Evolutionary conservation across 1,284 basidiomycete species (phyloP), one percentile per base, ranked within the genome.

Genomic region (Inonotus obliquus): DNA sequence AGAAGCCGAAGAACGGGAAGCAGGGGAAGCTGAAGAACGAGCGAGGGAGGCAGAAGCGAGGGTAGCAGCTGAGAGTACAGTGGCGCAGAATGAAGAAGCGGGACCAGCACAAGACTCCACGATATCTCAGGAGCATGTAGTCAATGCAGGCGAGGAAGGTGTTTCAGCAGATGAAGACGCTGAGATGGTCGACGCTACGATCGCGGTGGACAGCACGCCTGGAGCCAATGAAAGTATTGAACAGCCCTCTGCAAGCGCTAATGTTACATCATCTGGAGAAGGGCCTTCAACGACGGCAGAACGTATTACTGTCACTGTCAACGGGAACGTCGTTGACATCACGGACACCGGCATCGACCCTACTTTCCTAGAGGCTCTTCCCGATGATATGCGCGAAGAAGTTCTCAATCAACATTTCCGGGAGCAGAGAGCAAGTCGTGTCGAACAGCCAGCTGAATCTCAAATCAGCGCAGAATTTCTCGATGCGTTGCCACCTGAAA

Each of bases 321-420:
- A 96, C 72, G 97, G 96, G 54, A 91, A 86, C 65, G 82, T 88
- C n/a, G 92, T 99, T 32, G 97, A 99, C 72, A 99, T 99, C 70
- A 99, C 97, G 9, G 95, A 98, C 69, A 96, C 95, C 14, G 97
- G 97, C 7, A 98, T 99, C 70, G 97, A 99, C 72, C 94, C 96
- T 1, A 96, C 93, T 9, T 99, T 99, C 83, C 78, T 99, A 59
- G 95, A 98, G 75, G 97, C 97, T 19, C 77, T 99, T 27, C 97
- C 97, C 0, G 97, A 99, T 71, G 96, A 99, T 67, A 97, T 99
- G 91, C 87, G 97, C 53, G 96, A 98, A 71, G 97, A 99, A 73
- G 95, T 99, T 29, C 82, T 99, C 57, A 96, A 96, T 71, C 97
- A 99, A 73, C 96, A 99, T 71, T 87, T 98, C 68, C 89, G 95